Percentiles rank a stretch among this genome's conserved stretches.
phyloP scores from a whole-genome alignment of 768 basidiomycete species.

The Xerocomus spinulosus region DNA sequence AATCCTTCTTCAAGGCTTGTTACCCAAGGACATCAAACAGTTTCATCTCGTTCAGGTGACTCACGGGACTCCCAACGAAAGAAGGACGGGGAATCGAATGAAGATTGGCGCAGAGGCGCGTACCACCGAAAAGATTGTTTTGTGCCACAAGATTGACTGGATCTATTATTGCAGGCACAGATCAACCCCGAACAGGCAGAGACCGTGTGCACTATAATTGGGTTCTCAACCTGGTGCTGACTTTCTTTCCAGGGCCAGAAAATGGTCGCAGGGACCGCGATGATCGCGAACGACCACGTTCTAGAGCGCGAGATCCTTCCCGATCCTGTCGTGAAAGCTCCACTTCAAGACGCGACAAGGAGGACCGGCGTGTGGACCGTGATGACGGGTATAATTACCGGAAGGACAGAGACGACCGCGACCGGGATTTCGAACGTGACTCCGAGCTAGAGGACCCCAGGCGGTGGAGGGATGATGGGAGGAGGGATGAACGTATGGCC shows the following conservation, averaged over 20 bases:
- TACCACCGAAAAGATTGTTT: slow-evolving; percentile 6
- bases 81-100: slow-evolving; percentile 67
- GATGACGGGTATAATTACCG: slow-evolving; percentile 25
- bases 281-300: slow-evolving; percentile 63
- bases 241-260: slow-evolving; percentile 42
- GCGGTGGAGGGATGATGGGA: slow-evolving; percentile 80
- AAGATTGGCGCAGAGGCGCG: slow-evolving; percentile 85
- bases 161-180: slow-evolving; percentile 35
- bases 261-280: slow-evolving; percentile 51
- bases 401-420: slow-evolving; percentile 36
- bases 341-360: slow-evolving; percentile 44
- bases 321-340: slow-evolving; percentile 57
- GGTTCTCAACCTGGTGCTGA: slow-evolving; percentile 1
- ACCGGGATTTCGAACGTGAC: slow-evolving; percentile 43
- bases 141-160: neutral
- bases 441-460: slow-evolving; percentile 62
- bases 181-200: slow-evolving; percentile 46
- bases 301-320: slow-evolving; percentile 61
- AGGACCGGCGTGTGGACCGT: slow-evolving; percentile 35
- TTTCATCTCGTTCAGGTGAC: slow-evolving; percentile 51
- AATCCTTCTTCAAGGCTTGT: slow-evolving; percentile 40
- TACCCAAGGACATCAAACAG: slow-evolving; percentile 30
- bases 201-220: slow-evolving; percentile 47
- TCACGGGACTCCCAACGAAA: slow-evolving; percentile 58
- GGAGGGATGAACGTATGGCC: slow-evolving; percentile 69